Conservation (phyloP, 805 yeast genomes). For the Monosporozyma servazzii region DNA sequence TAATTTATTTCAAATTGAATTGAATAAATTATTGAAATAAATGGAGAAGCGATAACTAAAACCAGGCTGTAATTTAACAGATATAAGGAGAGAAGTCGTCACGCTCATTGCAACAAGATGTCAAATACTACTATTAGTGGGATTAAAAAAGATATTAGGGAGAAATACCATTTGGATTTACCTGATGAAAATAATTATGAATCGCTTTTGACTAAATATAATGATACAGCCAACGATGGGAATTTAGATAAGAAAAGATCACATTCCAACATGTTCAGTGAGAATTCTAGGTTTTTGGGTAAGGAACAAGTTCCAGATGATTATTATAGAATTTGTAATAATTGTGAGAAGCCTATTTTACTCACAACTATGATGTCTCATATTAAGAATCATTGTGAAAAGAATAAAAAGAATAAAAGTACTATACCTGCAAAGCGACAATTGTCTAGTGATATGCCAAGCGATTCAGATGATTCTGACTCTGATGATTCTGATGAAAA, state of each 20-base stretch:
- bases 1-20: too few species aligned
- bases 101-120: background rate
- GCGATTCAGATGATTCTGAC: conserved; percentile 9
- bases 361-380: conserved; percentile 23
- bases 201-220: background rate
- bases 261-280: conserved; percentile 13
- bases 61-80: background rate
- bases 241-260: background rate
- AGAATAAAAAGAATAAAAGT: conserved; percentile 1
- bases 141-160: background rate
- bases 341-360: conserved; percentile 27
- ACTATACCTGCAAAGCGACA: background rate
- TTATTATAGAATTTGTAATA: conserved; percentile 25
- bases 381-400: conserved; percentile 19
- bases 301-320: background rate
- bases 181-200: background rate
- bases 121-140: background rate
- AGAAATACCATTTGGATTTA: background rate
- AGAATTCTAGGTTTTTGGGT: conserved; percentile 12
- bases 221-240: background rate
- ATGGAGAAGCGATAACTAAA: background rate
- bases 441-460: conserved; percentile 1
- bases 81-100: background rate
- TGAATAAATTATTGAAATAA: background rate
- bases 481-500: conserved; percentile 4